Conservation (phyloP, 225 moss, liverwort and hornwort species). For the Physcomitrellopsis africana region DNA sequence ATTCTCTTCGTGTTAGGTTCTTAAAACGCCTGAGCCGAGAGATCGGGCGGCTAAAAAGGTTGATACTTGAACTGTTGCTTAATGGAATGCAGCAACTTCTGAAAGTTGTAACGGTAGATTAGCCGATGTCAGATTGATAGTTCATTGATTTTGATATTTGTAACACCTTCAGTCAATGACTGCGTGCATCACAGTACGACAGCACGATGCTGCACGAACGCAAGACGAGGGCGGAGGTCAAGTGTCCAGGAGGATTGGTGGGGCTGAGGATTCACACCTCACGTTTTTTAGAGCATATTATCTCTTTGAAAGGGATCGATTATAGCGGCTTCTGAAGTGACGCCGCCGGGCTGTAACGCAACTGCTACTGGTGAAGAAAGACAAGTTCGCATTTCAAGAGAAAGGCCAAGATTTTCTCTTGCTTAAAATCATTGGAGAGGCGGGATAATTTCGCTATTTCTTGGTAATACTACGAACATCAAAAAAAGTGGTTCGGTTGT, state of each 20-base stretch:
- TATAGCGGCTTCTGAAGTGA: neutral
- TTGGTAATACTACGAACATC: too few species aligned
- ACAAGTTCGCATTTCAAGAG: conserved; percentile 55
- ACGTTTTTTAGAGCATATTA: conserved; percentile 47
- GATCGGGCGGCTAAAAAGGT: neutral
- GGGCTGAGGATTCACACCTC: conserved; percentile 48
- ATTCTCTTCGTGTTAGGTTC: too few species aligned
- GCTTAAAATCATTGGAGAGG: conserved; percentile 61
- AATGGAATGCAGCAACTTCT: neutral
- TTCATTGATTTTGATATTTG: neutral
- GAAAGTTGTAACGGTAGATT: conserved; percentile 8
- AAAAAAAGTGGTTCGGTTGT: too few species aligned
- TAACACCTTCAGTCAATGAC: neutral
- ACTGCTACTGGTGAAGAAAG: conserved; percentile 50
- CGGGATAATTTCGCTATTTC: conserved; percentile 42
- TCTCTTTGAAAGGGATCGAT: conserved; percentile 48
- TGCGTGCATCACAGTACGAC: conserved; percentile 24
- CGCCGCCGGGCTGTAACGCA: conserved; percentile 31
- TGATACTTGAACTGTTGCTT: neutral
- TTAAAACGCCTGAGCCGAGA: neutral
- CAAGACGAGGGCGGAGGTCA: conserved; percentile 55
- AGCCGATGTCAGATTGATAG: neutral
- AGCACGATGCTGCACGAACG: conserved; percentile 61
- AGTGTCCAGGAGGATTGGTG: conserved; percentile 44
- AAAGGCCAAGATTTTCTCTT: conserved; percentile 59